phyloP scores from a whole-genome alignment of 1,284 basidiomycete genomes.

The Coriolopsis trogii region DNA sequence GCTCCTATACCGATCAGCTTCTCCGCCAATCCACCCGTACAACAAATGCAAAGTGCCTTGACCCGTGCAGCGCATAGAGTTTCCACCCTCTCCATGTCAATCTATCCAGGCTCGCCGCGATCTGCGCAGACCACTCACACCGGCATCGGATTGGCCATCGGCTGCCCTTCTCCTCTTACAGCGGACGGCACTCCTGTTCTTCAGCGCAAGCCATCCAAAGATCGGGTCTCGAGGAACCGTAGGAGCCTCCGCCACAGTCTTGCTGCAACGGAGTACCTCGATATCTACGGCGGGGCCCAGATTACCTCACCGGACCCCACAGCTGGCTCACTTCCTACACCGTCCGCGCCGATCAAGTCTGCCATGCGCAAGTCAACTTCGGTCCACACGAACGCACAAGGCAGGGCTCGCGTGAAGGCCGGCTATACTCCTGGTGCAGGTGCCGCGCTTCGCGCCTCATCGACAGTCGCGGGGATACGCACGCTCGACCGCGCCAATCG shows the following conservation, averaged over 20 bases:
- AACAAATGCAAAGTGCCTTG: constrained; percentile 25
- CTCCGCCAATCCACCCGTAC: constrained; percentile 14
- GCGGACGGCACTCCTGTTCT: constrained; percentile 46
- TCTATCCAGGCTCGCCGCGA: constrained; percentile 53
- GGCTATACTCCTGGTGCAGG: constrained; percentile 53
- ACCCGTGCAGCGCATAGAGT: constrained; percentile 39
- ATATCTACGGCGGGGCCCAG: constrained; percentile 55
- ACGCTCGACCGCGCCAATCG: constrained; percentile 17
- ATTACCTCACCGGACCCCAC: constrained; percentile 43
- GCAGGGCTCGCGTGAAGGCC: constrained; percentile 67
- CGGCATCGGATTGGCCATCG: constrained; percentile 49
- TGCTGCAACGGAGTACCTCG: constrained; percentile 17
- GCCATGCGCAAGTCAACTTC: constrained; percentile 32
- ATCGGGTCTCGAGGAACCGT: constrained; percentile 26
- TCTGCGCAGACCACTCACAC: constrained; percentile 30
- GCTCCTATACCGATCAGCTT: constrained; percentile 3
- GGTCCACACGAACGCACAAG: constrained; percentile 32
- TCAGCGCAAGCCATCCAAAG: constrained; percentile 29
- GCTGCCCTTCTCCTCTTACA: constrained; percentile 43
- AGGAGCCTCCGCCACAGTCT: constrained; percentile 32
- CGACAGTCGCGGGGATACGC: constrained; percentile 25
- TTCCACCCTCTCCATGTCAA: constrained; percentile 53
- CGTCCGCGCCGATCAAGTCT: constrained; percentile 30
- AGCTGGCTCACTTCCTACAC: constrained; percentile 39
- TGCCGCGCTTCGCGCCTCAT: constrained; percentile 52